Evolutionary conservation across 163 green algal species (phyloP), one percentile per base, ranked within the genome.

Genomic region (Prototheca cutis): DNA sequence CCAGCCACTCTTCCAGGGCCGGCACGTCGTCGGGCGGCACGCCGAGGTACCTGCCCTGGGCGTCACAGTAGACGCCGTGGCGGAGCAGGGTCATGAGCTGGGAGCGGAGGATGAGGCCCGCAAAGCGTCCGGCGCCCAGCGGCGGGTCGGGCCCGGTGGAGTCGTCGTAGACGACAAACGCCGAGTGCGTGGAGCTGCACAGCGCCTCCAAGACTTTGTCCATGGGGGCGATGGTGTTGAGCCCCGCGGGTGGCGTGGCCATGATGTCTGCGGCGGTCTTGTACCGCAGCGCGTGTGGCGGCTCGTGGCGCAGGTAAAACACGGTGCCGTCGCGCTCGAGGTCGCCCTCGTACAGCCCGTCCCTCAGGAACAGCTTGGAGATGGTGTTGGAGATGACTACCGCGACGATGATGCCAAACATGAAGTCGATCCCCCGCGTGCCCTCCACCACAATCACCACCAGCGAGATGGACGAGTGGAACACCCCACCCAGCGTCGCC

Each of bases 391-490:
- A 76, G 30, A 93, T 75, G 3, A 95, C 75, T 19, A 93, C 78
- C 2, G 84, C 83, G 23, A 92, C 56, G 55, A 95, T 90, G 63
- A 97, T 80, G 33, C 82, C 83, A 61, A 89, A 81, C 47, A 95
- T 65, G 59, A 91, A 94, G 36, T 93, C 72, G 39, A 93, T 91
- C 48, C 77, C 30, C 17, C 48, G 77, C 0, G 90, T 95, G 58
- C 88, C 87, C 63, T 97, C 90, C 33, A 95, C 80, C 56, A 97
- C 76, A 55, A 97, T 85, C 21, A 95, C 86, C 24, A 97, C 77
- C 28, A 97, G 82, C 1, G 77, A 89, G 55, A 97, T 90, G 59
- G 75, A 83, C 17, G 72, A 82, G 25, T 84, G 68, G 72, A 94
- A 94, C 28, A 93, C 82, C 25, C 84, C 85, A 1, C 74, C 87